Percentiles rank a stretch among this genome's conserved stretches.
phyloP scores from a whole-genome alignment of 2,329 filamentous ascomycete species.

The Fusarium burgessii region DNA sequence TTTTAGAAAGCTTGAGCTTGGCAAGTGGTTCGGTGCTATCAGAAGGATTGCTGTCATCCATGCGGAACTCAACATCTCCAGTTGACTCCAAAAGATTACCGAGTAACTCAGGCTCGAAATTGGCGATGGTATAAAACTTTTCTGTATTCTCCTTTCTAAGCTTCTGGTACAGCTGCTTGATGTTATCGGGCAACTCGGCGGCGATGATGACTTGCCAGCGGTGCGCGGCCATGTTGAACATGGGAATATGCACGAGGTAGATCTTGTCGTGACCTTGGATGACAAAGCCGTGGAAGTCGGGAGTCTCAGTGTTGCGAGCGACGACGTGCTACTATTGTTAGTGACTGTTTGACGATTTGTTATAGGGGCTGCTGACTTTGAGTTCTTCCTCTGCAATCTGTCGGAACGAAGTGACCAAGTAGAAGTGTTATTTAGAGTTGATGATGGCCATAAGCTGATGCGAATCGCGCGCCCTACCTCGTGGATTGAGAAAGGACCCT shows the following conservation, averaged over 20 bases:
- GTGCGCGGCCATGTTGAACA: constrained; percentile 12
- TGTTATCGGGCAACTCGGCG: not conserved
- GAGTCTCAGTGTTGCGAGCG: not conserved
- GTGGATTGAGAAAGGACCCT: not conserved
- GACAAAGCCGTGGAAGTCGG: not conserved
- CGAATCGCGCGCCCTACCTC: no score
- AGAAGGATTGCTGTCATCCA: not conserved
- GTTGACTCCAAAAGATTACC: not conserved
- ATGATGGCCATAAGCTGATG: no score
- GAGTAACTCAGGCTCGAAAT: not conserved
- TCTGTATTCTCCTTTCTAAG: not conserved
- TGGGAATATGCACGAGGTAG: not conserved
- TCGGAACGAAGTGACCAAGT: not conserved
- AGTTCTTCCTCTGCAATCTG: constrained; percentile 1
- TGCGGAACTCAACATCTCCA: not conserved
- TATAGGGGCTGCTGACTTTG: not conserved
- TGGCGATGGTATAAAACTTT: constrained; percentile 5
- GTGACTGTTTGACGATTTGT: not conserved
- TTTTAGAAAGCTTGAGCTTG: not conserved
- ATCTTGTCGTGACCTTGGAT: not conserved
- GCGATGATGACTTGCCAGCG: constrained; percentile 8
- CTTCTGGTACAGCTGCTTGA: not conserved
- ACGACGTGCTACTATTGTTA: not conserved
- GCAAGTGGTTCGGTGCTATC: not conserved
- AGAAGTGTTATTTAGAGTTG: no score